Percentiles rank a stretch among this genome's conserved stretches.
Evolutionary conservation across 2,329 filamentous ascomycete species (phyloP).

Genomic region (Amauroascus verrucosus): DNA sequence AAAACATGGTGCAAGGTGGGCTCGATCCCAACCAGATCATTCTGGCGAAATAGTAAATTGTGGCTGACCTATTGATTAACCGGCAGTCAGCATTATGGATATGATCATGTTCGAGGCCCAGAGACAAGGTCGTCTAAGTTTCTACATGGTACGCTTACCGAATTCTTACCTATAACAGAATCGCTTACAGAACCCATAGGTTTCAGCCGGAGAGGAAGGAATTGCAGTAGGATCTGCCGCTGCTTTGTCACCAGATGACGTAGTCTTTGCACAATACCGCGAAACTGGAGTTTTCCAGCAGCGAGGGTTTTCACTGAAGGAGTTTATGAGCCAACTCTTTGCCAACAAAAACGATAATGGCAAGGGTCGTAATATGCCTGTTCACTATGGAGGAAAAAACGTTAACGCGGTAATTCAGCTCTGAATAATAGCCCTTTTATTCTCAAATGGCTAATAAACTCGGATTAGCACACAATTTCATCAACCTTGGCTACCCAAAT

Average conservation of each 20-base stretch:
- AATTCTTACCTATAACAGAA: not conserved
- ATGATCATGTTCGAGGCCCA: slow-evolving; percentile 97
- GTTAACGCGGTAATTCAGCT: slow-evolving; percentile 58
- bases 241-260: slow-evolving; percentile 70
- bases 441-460: not conserved
- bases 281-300: slow-evolving; percentile 87
- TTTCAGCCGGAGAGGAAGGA: slow-evolving; percentile 84
- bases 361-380: slow-evolving; percentile 86
- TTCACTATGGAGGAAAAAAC: slow-evolving; percentile 81
- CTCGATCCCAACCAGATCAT: not conserved
- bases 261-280: slow-evolving; percentile 88
- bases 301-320: slow-evolving; percentile 70
- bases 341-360: slow-evolving; percentile 73
- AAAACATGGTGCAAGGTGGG: slow-evolving; percentile 51
- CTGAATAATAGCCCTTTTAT: not conserved
- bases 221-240: slow-evolving; percentile 83
- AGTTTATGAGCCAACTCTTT: slow-evolving; percentile 96
- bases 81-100: slow-evolving; percentile 71
- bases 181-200: slow-evolving; percentile 28
- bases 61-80: not conserved
- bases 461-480: slow-evolving; percentile 63
- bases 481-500: slow-evolving; percentile 82
- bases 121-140: slow-evolving; percentile 81
- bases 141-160: slow-evolving; percentile 68
- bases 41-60: not conserved